Percentiles rank a stretch among this genome's conserved stretches.
Conservation (phyloP, 2,329 filamentous ascomycete genomes). For the Fonsecaea nubica region DNA sequence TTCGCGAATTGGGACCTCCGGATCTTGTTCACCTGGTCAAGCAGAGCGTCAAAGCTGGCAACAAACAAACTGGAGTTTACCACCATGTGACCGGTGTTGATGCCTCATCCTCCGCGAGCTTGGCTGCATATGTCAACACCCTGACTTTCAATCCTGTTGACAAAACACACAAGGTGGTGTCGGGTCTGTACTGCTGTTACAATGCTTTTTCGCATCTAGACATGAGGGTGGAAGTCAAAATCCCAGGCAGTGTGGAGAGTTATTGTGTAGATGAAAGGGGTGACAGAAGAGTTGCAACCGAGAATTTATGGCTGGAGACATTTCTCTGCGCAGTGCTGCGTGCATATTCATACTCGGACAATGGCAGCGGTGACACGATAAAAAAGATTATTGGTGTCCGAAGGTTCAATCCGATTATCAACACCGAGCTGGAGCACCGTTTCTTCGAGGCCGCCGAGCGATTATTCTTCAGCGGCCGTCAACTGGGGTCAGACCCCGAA, state of each 20-base stretch:
- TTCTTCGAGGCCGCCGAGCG: slow-evolving; percentile 94
- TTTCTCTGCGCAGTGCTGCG: slow-evolving; percentile 94
- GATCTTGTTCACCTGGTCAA: slow-evolving; percentile 96
- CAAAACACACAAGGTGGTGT: slow-evolving; percentile 85
- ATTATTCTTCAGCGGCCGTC: slow-evolving; percentile 93
- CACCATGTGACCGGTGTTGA: slow-evolving; percentile 98
- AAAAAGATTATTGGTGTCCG: slow-evolving; percentile 97
- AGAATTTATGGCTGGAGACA: slow-evolving; percentile 95
- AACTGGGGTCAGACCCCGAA: slow-evolving; percentile 93
- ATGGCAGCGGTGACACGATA: slow-evolving; percentile 91
- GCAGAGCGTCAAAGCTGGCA: slow-evolving; percentile 59
- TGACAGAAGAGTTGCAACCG: slow-evolving; percentile 89
- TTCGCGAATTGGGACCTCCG: slow-evolving; percentile 93
- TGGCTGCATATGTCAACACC: slow-evolving; percentile 98
- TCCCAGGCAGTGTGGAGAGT: slow-evolving; percentile 93
- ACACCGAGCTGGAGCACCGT: slow-evolving; percentile 96
- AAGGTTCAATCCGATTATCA: slow-evolving; percentile 96
- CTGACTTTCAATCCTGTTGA: slow-evolving; percentile 88
- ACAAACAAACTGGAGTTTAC: slow-evolving; percentile 79
- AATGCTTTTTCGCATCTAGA: slow-evolving; percentile 98
- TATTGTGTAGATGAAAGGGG: slow-evolving; percentile 97
- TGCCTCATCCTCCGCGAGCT: slow-evolving; percentile 93
- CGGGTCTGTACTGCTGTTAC: slow-evolving; percentile 97
- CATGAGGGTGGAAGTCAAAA: slow-evolving; percentile 98
- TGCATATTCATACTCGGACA: slow-evolving; percentile 95